Evolutionary conservation across 345 rosid species (phyloP).

Genomic region (Theobroma cacao): DNA sequence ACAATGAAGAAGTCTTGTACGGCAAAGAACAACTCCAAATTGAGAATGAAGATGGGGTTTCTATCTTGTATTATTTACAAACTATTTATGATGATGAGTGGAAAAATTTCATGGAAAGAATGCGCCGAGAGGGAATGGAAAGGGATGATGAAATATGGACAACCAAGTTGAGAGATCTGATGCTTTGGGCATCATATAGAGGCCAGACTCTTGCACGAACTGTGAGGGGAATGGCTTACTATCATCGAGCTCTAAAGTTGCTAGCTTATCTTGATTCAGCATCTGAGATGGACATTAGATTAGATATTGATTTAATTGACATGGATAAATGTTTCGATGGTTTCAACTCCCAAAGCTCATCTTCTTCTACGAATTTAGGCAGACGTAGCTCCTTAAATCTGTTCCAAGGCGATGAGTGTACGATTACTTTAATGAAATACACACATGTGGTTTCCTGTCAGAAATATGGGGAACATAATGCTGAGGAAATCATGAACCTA

Average conservation of each 20-base stretch:
- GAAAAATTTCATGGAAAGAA: constrained; percentile 89
- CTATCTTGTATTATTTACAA: constrained; percentile 82
- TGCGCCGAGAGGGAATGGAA: constrained; percentile 80
- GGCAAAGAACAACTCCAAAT: constrained; percentile 78
- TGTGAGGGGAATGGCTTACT: constrained; percentile 98
- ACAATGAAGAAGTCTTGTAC: constrained; percentile 78
- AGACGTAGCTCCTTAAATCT: constrained; percentile 57
- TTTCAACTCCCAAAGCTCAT: constrained; percentile 36
- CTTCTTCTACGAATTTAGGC: constrained; percentile 55
- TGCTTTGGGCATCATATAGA: constrained; percentile 98
- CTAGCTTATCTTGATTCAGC: constrained; percentile 95
- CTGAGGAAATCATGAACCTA: constrained; percentile 73
- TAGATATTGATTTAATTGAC: no score
- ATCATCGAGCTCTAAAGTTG: constrained; percentile 89
- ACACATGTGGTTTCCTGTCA: constrained; percentile 94
- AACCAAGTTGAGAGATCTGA: constrained; percentile 76
- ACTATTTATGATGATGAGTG: constrained; percentile 93
- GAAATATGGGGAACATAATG: constrained; percentile 82
- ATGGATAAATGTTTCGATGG: no score
- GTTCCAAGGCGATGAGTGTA: constrained; percentile 81
- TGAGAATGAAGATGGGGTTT: constrained; percentile 93
- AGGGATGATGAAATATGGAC: constrained; percentile 66
- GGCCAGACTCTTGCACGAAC: constrained; percentile 97
- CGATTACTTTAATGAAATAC: constrained; percentile 85
- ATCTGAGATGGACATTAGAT: constrained; percentile 85